Base-by-base conservation (phyloP, 1,139 yeast genomes). In the Pichia sp. region DNA sequence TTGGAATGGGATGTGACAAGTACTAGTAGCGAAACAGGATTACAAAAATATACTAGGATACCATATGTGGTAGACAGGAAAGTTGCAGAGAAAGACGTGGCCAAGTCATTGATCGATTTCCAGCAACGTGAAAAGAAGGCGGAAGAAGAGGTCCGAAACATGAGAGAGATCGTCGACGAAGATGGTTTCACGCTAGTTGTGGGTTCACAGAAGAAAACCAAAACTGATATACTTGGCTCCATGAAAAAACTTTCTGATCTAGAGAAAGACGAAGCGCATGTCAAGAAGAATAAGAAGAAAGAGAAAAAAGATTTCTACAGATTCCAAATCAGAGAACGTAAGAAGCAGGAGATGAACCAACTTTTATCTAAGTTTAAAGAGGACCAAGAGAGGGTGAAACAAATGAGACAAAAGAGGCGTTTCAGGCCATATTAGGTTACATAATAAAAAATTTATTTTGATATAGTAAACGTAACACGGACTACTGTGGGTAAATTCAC, bases 111-210 rank as follows among this genome's bases (percentile, higher is more conserved):
- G 76, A 72, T 72, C 29, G 81, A 81, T 29, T 93, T 92, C 69
- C 89, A 86, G 63, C 72, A 76, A 54, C 82, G 85, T 30, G 99
- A 93, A 67, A 80, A 78, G 59, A 82, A 79, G 54, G 82, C 87
- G 6, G 77, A 75, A 46, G 82, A 81, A 38, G 82, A 83, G 49
- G 77, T 85, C 54, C 78, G 80, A 65, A 68, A 72, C 48, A 77
- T 79, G 73, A 75, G 81, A 40, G 78, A 79, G 50, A 69, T 84
- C 38, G 93, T 88, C 8, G 98, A 92, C 68, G 97, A 87, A 61
- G 97, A 92, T 67, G 98, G 97, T 1, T 92, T 92, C 72, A 90
- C 96, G 0, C 72, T 88, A 66, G 98, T 92, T 52, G 95, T 90
- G 34, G 92, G 95, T 7, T 78, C 87, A 50, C 92, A 88, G 68